phyloP scores from a whole-genome alignment of 345 rosid species.

The Salix dunnii region DNA sequence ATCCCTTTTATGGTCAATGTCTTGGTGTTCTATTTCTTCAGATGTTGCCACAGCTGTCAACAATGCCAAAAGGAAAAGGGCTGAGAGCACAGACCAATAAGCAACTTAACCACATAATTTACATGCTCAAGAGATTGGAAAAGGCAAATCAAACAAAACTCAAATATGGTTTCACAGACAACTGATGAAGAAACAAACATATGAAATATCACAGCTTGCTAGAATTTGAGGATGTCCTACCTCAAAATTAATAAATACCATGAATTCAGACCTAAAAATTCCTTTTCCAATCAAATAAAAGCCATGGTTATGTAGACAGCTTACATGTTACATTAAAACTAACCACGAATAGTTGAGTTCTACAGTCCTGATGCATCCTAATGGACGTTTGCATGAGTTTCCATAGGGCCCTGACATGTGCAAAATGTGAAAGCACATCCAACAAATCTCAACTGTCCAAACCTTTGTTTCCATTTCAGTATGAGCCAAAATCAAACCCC shows the following conservation, averaged over 20 bases:
- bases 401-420: not conserved
- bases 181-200: not conserved
- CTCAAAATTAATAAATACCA: not conserved
- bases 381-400: not conserved
- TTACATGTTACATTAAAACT: not conserved
- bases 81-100: not conserved
- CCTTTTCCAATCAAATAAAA: not conserved
- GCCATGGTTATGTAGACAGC: not conserved
- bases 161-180: not conserved
- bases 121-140: not conserved
- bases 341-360: not conserved
- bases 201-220: not conserved
- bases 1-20: conserved; percentile 39
- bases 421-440: conserved; percentile 1
- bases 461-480: not conserved
- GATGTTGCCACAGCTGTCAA: conserved; percentile 37
- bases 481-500: not conserved
- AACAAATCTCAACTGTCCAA: conserved; percentile 1
- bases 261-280: not conserved
- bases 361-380: not conserved
- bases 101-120: not conserved
- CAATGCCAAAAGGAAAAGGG: conserved; percentile 12
- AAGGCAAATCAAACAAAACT: not conserved
- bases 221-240: not conserved
- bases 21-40: conserved; percentile 44